Base-by-base conservation (phyloP, 495 filamentous ascomycete genomes). In the Neurospora pannonica region DNA sequence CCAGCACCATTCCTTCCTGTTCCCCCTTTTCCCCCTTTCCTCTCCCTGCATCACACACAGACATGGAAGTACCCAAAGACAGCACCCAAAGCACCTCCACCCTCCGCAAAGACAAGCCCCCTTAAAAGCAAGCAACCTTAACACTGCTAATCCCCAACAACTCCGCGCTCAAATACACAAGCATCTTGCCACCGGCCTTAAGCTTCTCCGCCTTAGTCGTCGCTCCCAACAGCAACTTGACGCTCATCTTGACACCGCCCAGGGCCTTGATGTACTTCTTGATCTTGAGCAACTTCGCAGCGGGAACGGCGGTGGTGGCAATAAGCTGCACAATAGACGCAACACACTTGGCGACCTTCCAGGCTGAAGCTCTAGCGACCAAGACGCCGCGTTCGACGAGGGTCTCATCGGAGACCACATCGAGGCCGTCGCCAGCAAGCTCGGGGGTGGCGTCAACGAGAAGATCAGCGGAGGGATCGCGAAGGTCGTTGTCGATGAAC, bases 181-280 rank as follows among this genome's bases (percentile, higher is more conserved):
- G 70, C 9, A 43, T 36, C 72, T 77, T 9, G 9, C 77, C 77
- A 2, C 77, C 77, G 11, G 34, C 67, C 72, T 72, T 75, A 13
- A 78, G 39, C 74, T 70, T 72, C 74, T 78, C 72, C 2, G 74
- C 70, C 46, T 43, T 71, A 34, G 72, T 72, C 19, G 72, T 77
- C 37, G 75, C 75, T 21, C 72, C 72, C 38, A 78, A 70, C 17
- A 78, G 28, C 19, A 77, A 72, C 73, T 76, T 69, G n/a, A 75
- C 77, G 31, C 75, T 73, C 72, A 75, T 19, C 69, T 71, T 73
- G 28, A 69, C 34, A 11, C 77, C 77, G 19, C 77, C 77, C 38
- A 78, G 77, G 0, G 72, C 74, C 67, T 77, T 72, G 71, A 78
- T 76, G 72, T 73, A 74, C 72, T 77, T 78, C 75, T 78, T 78